phyloP scores from a whole-genome alignment of 73 alveolate species.

The Blepharisma stoltei region DNA sequence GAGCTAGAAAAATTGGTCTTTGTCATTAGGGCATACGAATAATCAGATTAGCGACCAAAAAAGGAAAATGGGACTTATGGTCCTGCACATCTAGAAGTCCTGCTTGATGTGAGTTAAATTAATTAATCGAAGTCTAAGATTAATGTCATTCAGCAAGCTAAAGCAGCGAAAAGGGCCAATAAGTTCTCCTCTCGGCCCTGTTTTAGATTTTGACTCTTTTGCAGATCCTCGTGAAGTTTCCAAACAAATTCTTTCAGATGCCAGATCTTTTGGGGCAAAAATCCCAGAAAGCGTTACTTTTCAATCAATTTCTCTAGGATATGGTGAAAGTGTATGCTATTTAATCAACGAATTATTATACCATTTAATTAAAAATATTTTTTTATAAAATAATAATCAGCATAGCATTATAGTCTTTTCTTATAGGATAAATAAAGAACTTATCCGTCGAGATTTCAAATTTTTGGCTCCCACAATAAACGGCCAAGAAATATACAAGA shows the following conservation, averaged over 20 bases:
- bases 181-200: not conserved
- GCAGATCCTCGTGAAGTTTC: conserved; percentile 17
- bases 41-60: too few relatives aligned
- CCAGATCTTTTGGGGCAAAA: conserved; percentile 2
- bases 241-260: conserved; percentile 30
- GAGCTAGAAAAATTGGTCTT: too few relatives aligned
- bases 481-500: not conserved
- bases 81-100: too few relatives aligned
- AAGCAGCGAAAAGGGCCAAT: not conserved
- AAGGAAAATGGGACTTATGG: too few relatives aligned
- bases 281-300: conserved; percentile 13
- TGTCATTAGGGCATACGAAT: too few relatives aligned
- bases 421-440: conserved; percentile 83
- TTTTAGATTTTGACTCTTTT: not conserved
- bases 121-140: too few relatives aligned
- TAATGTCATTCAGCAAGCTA: not conserved
- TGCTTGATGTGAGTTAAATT: too few relatives aligned
- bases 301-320: conserved; percentile 45
- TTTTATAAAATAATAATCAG: too few relatives aligned
- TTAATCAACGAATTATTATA: conserved; percentile 77
- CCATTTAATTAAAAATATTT: too few relatives aligned
- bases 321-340: conserved; percentile 81
- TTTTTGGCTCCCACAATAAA: conserved; percentile 49
- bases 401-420: too few relatives aligned
- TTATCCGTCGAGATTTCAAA: conserved; percentile 75